Base-by-base conservation (phyloP, 495 filamentous ascomycete species). In the Neurospora sp. region DNA sequence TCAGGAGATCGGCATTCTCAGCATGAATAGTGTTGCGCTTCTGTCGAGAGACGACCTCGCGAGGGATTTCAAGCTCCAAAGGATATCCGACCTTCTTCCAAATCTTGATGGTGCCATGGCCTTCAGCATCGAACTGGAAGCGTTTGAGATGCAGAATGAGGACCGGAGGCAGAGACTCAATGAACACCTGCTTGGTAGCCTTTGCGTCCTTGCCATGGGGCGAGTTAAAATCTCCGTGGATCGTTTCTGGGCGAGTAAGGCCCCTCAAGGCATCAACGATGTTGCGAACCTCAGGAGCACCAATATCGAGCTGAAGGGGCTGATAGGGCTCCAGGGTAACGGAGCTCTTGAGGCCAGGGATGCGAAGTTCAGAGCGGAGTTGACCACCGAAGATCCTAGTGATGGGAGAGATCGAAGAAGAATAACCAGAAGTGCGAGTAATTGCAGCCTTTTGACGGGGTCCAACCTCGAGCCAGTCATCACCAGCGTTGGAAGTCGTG, bases 61-160 rank as follows among this genome's bases (percentile, higher is more conserved):
- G 91, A 2, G 96, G 96, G 75, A 99, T 93, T 80, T 97, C 96
- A 44, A 98, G 88, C 77, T 97, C 94, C 16, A 98, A 86, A 0
- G 96, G 96, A 78, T 99, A 98, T 42, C 93, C 95, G 76, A 99
- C 86, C 83, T 94, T 95, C 85, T 98, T 99, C 95, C 95, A 98
- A 74, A 98, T 97, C 83, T 99, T 99, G 78, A 97, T 92, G 1
- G 94, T 96, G 14, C 94, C 94, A 66, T 85, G 84, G 16, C 92
- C 93, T n/a, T 89, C 86, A 77, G 90, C 92, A 72, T 97, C 94
- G 80, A 96, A 98, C 77, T 98, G 93, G 86, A 99, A 99, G 12
- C 96, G 93, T 82, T 99, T 99, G 11, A 99, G 86, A 79, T 99
- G 96, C 46, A 99, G 88, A 71, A 98, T 96, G 4, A 99, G 89